These are phyloP conservation scores for Saccharomycopsis amapae DNA, from an alignment of 805 yeast species.

Conservation along the genomic window DNA sequence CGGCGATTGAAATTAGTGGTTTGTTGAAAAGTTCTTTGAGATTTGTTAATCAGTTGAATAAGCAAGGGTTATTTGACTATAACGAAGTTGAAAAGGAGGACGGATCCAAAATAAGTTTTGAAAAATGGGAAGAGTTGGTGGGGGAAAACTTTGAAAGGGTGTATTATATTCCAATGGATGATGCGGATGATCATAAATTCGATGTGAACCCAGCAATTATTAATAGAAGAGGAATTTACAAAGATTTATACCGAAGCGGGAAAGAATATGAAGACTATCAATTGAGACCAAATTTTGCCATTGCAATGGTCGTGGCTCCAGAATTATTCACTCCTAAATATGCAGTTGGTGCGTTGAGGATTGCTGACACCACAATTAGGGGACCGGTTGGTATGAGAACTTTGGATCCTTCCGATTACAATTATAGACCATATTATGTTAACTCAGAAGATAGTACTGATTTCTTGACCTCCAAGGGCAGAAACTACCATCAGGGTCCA, in stretches of 20 bases:
- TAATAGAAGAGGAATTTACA: conserved; percentile 90
- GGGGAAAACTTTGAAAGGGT: conserved; percentile 71
- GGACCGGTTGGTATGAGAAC: conserved; percentile 93
- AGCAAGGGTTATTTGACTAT: conserved; percentile 49
- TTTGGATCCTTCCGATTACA: conserved; percentile 85
- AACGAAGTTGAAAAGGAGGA: conserved; percentile 48
- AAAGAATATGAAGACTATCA: conserved; percentile 93
- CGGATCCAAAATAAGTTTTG: conserved; percentile 49
- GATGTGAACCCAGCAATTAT: conserved; percentile 59
- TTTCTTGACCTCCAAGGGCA: conserved; percentile 89
- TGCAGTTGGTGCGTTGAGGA: conserved; percentile 57
- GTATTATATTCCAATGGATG: conserved; percentile 66
- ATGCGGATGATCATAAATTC: conserved; percentile 51
- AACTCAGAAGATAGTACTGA: conserved; percentile 77
- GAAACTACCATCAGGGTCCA: conserved; percentile 98
- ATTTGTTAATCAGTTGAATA: conserved; percentile 59
- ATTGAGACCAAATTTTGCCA: conserved; percentile 83
- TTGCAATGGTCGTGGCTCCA: conserved; percentile 93
- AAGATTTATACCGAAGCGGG: conserved; percentile 74
- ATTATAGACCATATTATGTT: conserved; percentile 83
- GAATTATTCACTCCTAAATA: conserved; percentile 63
- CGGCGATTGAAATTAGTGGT: conserved; percentile 89
- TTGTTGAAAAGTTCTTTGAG: conserved; percentile 76
- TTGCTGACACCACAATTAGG: conserved; percentile 67
- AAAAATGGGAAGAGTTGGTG: conserved; percentile 66